A percentile compares a stretch with the other conserved stretches of the same genome.
Evolutionary conservation across 2,329 filamentous ascomycete species (phyloP).

Genomic region (Pyricularia sp.): DNA sequence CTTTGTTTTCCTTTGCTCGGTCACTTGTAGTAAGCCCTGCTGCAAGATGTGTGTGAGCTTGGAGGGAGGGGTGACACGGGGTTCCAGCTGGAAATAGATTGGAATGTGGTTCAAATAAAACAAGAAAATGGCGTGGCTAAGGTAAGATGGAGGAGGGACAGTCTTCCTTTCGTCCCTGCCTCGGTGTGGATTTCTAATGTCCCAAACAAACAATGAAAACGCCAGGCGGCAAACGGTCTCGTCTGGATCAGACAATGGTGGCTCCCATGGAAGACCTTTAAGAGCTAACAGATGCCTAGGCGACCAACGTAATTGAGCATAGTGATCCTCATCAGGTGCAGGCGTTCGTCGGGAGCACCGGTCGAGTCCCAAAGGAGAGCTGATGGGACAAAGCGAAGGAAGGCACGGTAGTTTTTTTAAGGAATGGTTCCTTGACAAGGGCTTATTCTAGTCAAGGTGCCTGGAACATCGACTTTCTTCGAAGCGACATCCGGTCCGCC

Average conservation of each 20-base stretch:
- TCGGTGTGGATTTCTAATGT: background rate
- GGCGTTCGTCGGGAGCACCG: background rate
- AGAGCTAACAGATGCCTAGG: background rate
- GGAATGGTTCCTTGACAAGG: background rate
- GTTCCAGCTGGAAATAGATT: background rate
- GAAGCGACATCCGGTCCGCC: no score
- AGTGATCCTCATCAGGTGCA: background rate
- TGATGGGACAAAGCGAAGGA: background rate
- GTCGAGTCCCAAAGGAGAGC: background rate
- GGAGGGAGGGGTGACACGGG: background rate
- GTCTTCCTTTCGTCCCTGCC: background rate
- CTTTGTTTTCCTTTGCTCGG: background rate
- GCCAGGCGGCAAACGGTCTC: background rate
- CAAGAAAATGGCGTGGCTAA: background rate
- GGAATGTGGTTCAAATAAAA: slow-evolving; percentile 1
- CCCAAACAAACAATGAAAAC: background rate
- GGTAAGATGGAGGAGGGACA: background rate
- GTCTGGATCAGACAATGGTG: background rate
- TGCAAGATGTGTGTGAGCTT: background rate
- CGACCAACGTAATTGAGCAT: background rate
- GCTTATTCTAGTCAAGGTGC: background rate
- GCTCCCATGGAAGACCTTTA: background rate
- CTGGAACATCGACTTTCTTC: background rate
- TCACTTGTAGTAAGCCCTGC: background rate
- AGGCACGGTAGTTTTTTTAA: background rate